phyloP scores from a whole-genome alignment of 192 early-diverging fungal species.

The Coemansia sp. region DNA sequence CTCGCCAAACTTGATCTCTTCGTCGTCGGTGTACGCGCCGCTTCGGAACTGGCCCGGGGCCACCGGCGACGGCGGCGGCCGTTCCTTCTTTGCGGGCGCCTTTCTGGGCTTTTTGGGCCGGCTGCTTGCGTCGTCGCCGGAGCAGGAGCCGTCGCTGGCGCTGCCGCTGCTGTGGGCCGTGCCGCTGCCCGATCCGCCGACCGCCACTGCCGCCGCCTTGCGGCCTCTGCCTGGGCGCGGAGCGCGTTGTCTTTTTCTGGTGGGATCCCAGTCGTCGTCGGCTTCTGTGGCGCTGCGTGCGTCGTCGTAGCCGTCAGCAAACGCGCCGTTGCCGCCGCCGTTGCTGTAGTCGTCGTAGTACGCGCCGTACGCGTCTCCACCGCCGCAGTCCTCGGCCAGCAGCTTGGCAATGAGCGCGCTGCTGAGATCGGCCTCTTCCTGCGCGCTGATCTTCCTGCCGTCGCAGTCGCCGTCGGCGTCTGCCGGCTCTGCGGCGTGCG shows the following conservation, averaged over 20 bases:
- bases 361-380: conserved; percentile 50
- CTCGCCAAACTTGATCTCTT: conserved; percentile 71
- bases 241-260: conserved; percentile 33
- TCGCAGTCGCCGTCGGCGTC: conserved; percentile 8
- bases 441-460: conserved; percentile 54
- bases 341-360: conserved; percentile 60
- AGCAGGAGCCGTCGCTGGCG: not conserved
- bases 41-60: conserved; percentile 55
- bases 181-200: not conserved
- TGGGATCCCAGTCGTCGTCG: conserved; percentile 51
- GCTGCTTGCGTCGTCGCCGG: conserved; percentile 1
- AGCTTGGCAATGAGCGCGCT: conserved; percentile 78
- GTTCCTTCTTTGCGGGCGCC: conserved; percentile 21
- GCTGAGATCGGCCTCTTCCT: conserved; percentile 79
- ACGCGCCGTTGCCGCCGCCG: conserved; percentile 33
- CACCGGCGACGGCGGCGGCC: conserved; percentile 37
- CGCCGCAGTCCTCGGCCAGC: conserved; percentile 67
- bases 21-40: conserved; percentile 77
- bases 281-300: conserved; percentile 45
- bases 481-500: not conserved
- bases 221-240: conserved; percentile 31
- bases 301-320: conserved; percentile 50
- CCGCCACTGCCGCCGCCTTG: conserved; percentile 1
- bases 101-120: conserved; percentile 19
- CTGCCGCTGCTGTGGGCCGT: conserved; percentile 16